Percentiles rank a stretch among this genome's conserved stretches.
phyloP scores from a whole-genome alignment of 1,284 basidiomycete species.

The Cystobasidium slooffiae region DNA sequence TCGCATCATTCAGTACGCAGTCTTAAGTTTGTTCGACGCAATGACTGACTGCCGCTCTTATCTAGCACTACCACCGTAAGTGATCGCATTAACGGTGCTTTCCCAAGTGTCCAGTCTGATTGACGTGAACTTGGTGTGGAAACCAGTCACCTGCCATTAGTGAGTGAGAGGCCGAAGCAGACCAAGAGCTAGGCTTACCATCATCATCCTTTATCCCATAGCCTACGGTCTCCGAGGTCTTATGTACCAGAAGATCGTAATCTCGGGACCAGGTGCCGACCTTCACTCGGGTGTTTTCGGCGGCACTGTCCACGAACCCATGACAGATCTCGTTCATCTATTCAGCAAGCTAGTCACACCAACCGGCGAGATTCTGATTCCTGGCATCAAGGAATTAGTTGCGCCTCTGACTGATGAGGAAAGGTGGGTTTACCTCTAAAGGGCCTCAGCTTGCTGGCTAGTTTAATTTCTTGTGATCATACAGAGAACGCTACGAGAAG shows the following conservation, averaged over 20 bases:
- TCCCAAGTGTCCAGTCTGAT: too few relatives aligned
- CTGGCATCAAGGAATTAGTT: conserved; percentile 89
- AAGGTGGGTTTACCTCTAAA: too few relatives aligned
- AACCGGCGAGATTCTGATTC: conserved; percentile 82
- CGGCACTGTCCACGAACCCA: conserved; percentile 77
- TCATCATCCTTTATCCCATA: too few relatives aligned
- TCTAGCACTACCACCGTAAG: too few relatives aligned
- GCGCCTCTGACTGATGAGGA: conserved; percentile 76
- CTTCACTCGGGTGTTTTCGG: conserved; percentile 89
- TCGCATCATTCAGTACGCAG: not conserved
- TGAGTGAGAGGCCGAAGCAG: too few relatives aligned
- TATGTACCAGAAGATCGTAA: conserved; percentile 86
- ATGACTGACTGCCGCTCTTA: not conserved
- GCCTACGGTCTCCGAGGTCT: conserved; percentile 74
- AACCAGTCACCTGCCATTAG: too few relatives aligned
- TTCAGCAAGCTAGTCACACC: conserved; percentile 79
- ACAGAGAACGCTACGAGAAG: conserved; percentile 69
- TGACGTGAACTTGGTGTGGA: too few relatives aligned
- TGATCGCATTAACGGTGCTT: too few relatives aligned
- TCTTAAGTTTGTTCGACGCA: not conserved
- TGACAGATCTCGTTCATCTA: conserved; percentile 67
- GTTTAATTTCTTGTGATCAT: too few relatives aligned
- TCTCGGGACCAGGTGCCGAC: conserved; percentile 85
- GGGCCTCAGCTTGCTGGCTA: too few relatives aligned
- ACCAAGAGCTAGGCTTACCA: too few relatives aligned